Conservation (phyloP, 164 flowering plant genomes). For the Nelumbo lutea region DNA sequence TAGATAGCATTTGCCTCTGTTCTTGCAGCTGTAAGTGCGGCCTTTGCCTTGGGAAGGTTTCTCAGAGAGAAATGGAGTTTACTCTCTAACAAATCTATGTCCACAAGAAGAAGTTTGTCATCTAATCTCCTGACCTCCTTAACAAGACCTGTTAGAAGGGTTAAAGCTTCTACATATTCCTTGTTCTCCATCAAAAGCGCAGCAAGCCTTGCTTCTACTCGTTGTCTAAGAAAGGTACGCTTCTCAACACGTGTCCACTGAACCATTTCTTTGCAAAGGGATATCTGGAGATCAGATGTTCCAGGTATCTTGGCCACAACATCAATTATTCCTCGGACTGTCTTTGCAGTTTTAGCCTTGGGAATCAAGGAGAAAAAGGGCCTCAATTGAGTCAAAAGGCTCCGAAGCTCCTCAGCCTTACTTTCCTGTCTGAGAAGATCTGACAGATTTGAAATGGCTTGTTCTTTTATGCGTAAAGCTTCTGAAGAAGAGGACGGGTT, state of each 20-base stretch:
- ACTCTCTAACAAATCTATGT: slow-evolving; percentile 63
- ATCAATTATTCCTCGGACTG: slow-evolving; percentile 61
- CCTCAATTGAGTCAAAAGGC: slow-evolving; percentile 58
- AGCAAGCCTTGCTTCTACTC: slow-evolving; percentile 68
- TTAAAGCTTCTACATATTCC: slow-evolving; percentile 54
- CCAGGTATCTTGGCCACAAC: slow-evolving; percentile 60
- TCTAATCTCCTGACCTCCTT: slow-evolving; percentile 68
- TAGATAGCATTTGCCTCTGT: slow-evolving; percentile 71
- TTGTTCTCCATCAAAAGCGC: slow-evolving; percentile 56
- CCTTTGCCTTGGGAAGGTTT: slow-evolving; percentile 65
- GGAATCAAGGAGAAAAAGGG: slow-evolving; percentile 64
- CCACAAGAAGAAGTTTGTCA: slow-evolving; percentile 69
- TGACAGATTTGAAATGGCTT: slow-evolving; percentile 56
- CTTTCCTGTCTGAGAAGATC: slow-evolving; percentile 60
- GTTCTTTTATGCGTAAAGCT: slow-evolving; percentile 54
- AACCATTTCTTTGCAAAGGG: slow-evolving; percentile 64
- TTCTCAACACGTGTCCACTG: slow-evolving; percentile 68
- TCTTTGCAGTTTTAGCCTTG: slow-evolving; percentile 69
- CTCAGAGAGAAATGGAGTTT: slow-evolving; percentile 61
- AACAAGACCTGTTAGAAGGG: slow-evolving; percentile 44
- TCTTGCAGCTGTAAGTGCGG: slow-evolving; percentile 71
- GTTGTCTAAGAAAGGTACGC: slow-evolving; percentile 56
- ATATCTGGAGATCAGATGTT: slow-evolving; percentile 60
- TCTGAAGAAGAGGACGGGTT: slow-evolving; percentile 57
- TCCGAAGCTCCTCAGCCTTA: slow-evolving; percentile 56